Percentiles rank a stretch among this genome's conserved stretches.
These are phyloP conservation scores for Heliamphora pulchella DNA, from an alignment of 179 eudicot species.

Conservation along the genomic window DNA sequence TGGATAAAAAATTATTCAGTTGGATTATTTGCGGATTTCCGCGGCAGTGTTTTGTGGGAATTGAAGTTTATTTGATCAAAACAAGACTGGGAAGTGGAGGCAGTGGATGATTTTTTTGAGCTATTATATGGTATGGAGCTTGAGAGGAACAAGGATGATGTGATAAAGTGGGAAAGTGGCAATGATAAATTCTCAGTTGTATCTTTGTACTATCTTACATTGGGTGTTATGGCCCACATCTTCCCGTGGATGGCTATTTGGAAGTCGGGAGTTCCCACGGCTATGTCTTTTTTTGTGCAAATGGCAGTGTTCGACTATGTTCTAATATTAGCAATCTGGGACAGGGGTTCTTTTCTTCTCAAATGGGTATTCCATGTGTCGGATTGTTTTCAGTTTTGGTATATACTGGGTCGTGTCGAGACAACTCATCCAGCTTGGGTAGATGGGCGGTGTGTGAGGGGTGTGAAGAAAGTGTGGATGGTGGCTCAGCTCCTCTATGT, in stretches of 20 bases:
- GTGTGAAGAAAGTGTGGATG: not conserved
- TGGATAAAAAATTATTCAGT: too few species aligned
- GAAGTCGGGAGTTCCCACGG: slow-evolving; percentile 5
- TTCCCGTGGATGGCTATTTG: not conserved
- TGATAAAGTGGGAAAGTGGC: not conserved
- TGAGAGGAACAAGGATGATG: not conserved
- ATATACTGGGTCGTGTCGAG: not conserved
- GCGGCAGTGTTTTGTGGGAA: too few species aligned
- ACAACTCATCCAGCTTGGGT: too few species aligned
- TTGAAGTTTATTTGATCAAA: too few species aligned
- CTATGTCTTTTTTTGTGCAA: not conserved
- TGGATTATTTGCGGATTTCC: too few species aligned
- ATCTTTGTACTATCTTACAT: not conserved
- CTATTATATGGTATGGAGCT: not conserved
- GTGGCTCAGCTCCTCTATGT: not conserved
- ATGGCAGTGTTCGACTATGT: not conserved
- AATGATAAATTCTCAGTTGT: not conserved
- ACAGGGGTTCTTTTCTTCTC: too few species aligned
- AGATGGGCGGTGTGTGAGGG: too few species aligned
- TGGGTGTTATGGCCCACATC: not conserved
- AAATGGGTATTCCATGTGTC: too few species aligned
- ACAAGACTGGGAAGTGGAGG: not conserved
- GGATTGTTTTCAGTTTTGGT: too few species aligned
- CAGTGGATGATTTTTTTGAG: not conserved
- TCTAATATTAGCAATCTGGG: too few species aligned